Conservation (phyloP, 495 filamentous ascomycete species). For the Penicillium crystallinum region DNA sequence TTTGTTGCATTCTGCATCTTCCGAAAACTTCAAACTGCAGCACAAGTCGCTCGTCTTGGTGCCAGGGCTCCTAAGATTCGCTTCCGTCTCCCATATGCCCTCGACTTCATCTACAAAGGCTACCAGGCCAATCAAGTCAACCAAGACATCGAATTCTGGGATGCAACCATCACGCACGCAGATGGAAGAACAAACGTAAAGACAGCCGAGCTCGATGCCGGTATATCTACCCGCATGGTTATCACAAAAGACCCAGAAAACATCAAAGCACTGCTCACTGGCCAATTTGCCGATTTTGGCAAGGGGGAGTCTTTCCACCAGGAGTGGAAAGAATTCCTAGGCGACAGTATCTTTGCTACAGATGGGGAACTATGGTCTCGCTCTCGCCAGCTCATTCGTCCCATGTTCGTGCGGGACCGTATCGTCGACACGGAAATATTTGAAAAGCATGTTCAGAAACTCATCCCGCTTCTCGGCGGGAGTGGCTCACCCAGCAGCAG, state of each 20-base stretch:
- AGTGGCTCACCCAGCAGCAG: constrained; percentile 34
- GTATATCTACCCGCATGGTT: constrained; percentile 50
- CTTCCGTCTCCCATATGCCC: constrained; percentile 42
- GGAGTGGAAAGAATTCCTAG: constrained; percentile 69
- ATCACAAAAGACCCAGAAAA: constrained; percentile 63
- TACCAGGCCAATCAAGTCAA: constrained; percentile 46
- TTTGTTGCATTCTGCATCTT: constrained; percentile 24
- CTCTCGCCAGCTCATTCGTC: constrained; percentile 70
- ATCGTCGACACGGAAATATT: constrained; percentile 76
- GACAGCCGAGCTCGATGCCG: constrained; percentile 57
- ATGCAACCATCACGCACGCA: constrained; percentile 37
- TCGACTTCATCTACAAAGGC: constrained; percentile 55
- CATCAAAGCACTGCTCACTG: constrained; percentile 75
- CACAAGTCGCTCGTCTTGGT: constrained; percentile 33
- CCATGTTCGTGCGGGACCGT: constrained; percentile 78
- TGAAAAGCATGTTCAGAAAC: constrained; percentile 65
- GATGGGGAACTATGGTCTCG: constrained; percentile 71
- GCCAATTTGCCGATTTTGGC: constrained; percentile 63
- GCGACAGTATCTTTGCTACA: constrained; percentile 74
- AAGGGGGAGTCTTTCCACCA: constrained; percentile 65
- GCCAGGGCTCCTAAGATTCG: constrained; percentile 29
- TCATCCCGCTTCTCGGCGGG: constrained; percentile 57
- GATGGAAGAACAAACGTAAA: constrained; percentile 29
- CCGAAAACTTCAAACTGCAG: constrained; percentile 29
- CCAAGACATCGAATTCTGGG: constrained; percentile 58